phyloP scores from a whole-genome alignment of 352 stramenopile species.

The Phytophthora colocasiae region DNA sequence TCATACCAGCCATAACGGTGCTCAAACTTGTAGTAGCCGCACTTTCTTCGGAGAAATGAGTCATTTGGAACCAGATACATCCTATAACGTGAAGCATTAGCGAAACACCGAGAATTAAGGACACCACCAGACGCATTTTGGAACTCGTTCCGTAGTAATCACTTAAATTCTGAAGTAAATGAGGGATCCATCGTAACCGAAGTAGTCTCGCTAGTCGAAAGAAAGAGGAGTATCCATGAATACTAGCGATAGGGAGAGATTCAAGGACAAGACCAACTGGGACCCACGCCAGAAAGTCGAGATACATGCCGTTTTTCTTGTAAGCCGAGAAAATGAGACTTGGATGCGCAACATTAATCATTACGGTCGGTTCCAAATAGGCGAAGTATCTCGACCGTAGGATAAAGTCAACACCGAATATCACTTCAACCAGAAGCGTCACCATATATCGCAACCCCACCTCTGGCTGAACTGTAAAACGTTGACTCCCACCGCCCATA shows the following conservation, averaged over 20 bases:
- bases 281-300: conserved; percentile 55
- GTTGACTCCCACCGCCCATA: conserved; percentile 46
- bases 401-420: conserved; percentile 63
- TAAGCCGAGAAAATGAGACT: conserved; percentile 63
- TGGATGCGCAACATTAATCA: conserved; percentile 60
- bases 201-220: conserved; percentile 56
- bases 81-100: conserved; percentile 60
- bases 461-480: conserved; percentile 47
- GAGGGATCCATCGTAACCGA: conserved; percentile 46
- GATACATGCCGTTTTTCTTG: conserved; percentile 58
- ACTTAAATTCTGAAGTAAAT: conserved; percentile 51
- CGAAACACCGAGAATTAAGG: conserved; percentile 57
- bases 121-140: conserved; percentile 47
- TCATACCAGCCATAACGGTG: conserved; percentile 20
- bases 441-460: conserved; percentile 39
- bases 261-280: conserved; percentile 59
- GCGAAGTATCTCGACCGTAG: conserved; percentile 59
- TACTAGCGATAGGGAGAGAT: conserved; percentile 17
- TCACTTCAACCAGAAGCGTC: conserved; percentile 48
- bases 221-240: conserved; percentile 44
- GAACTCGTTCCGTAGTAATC: conserved; percentile 69
- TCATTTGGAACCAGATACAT: conserved; percentile 71
- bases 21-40: too few relatives aligned
- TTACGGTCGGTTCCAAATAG: conserved; percentile 63
- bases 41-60: background rate